These are phyloP conservation scores for Raddia guianensis DNA, from an alignment of 176 grass and related monocot genomes.

Conservation along the genomic window DNA sequence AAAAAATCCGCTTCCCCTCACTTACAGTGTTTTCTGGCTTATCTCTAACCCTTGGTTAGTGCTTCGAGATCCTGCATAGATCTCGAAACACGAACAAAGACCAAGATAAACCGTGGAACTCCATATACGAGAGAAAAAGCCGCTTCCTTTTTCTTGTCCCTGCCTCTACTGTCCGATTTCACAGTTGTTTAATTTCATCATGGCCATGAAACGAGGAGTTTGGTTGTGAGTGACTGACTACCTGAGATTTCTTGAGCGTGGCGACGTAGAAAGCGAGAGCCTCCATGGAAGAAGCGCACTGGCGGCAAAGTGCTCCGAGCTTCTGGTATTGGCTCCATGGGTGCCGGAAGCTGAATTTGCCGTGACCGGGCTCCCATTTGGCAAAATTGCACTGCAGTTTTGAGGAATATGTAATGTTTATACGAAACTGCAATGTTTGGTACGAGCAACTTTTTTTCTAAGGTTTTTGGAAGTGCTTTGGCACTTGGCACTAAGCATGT, in stretches of 20 bases:
- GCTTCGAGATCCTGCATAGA: too few relatives aligned
- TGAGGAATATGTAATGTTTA: not conserved
- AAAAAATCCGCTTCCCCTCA: too few relatives aligned
- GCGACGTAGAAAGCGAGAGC: conserved; percentile 64
- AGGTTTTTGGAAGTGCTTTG: not conserved
- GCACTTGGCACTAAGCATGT: not conserved
- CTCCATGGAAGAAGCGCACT: conserved; percentile 85
- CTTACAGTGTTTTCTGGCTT: too few relatives aligned
- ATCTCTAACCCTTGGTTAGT: too few relatives aligned
- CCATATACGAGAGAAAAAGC: too few relatives aligned
- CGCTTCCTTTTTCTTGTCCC: too few relatives aligned
- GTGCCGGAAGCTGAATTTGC: conserved; percentile 71
- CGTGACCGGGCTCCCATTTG: conserved; percentile 87
- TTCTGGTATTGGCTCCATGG: conserved; percentile 86
- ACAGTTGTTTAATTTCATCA: not conserved
- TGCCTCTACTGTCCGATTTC: too few relatives aligned
- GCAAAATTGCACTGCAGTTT: conserved; percentile 75
- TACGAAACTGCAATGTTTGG: not conserved
- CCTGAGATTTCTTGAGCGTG: conserved; percentile 54
- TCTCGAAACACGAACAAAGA: too few relatives aligned
- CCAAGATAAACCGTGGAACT: too few relatives aligned
- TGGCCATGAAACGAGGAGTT: not conserved
- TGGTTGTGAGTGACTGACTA: conserved; percentile 20
- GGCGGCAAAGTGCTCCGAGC: conserved; percentile 70
- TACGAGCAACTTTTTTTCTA: not conserved